A percentile compares a stretch with the other conserved stretches of the same genome.
phyloP scores from a whole-genome alignment of 441 rosid species.

The Bocquillonia castaneifolia region DNA sequence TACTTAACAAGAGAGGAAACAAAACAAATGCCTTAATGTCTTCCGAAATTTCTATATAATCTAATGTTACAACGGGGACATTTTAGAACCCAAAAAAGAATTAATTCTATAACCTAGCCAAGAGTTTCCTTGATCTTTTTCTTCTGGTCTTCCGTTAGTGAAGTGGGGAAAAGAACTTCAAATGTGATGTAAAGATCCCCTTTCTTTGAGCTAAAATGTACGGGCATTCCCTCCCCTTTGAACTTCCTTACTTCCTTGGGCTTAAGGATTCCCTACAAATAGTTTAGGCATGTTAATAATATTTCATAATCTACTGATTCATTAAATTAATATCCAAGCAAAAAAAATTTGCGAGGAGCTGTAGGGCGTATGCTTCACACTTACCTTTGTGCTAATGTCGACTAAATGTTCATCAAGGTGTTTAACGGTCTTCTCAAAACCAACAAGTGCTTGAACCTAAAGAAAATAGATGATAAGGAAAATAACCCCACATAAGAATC shows the following conservation, averaged over 20 bases:
- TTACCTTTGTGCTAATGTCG: conserved; percentile 75
- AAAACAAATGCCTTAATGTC: conserved; percentile 20
- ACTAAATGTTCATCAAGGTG: conserved; percentile 92
- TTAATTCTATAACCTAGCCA: conserved; percentile 36
- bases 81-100: conserved; percentile 23
- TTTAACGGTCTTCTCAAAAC: conserved; percentile 81
- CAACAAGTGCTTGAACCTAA: conserved; percentile 92
- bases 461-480: not conserved
- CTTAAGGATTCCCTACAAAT: conserved; percentile 69
- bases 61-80: conserved; percentile 32
- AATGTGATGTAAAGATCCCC: conserved; percentile 78
- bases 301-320: not conserved
- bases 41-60: conserved; percentile 26
- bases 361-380: not conserved
- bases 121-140: conserved; percentile 66
- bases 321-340: not conserved
- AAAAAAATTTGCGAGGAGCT: not conserved
- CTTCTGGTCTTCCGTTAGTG: conserved; percentile 82
- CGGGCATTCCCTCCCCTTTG: conserved; percentile 96
- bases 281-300: not conserved
- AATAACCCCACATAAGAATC: not conserved
- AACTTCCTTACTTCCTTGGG: conserved; percentile 86
- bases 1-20: not conserved
- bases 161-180: conserved; percentile 80
- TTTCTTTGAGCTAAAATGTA: conserved; percentile 73